Base-by-base conservation (phyloP, 306 rosid species). In the Crotalaria pallida region DNA sequence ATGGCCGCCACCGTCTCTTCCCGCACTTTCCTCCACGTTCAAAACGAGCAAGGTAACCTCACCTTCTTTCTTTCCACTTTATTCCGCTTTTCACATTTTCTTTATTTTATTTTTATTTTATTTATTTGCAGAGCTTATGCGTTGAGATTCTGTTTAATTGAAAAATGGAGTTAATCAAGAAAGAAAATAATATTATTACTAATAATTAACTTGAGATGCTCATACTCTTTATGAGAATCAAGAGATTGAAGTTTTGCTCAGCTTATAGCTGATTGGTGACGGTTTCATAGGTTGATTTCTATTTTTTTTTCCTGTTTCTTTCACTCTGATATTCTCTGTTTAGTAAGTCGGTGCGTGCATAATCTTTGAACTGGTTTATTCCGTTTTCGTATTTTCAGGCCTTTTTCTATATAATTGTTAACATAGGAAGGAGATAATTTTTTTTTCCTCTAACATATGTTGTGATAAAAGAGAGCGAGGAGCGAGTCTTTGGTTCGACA, bases 1-100 rank as follows among this genome's bases (percentile, higher is more conserved):
- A 67, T 71, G 77, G n/a, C 80, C 3, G 1, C 60, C 10, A 66
- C 86, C 10, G 76, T 71, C 38, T 83, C 81, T 23, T 61, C 84
- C 4, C 77, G 82, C 15, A 80, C 74, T 34, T 80, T 83, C 64
- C 87, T 83, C 67, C 49, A 72, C 29, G 82, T 82, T 57, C 52
- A n/a, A 26, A 47, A 69, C 27, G 87, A 83, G 47, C 77, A 79
- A 72, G 87, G 87, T 83, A 2, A 26, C 31, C 31, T 17, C 15
- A 18, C 6, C 13, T 6, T 18, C 6, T 11, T 51, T 36, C 23
- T 21, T 36, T 36, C 0, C 31, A 1, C n/a, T n/a, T 11, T 52
- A 22, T n/a, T 23, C 11, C 12, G 3, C 44, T 1, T 38, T 38
- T 10, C 2, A 38, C 12, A 9, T 38, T 26, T 26, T 34, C n/a